phyloP scores from a whole-genome alignment of 1,284 basidiomycete genomes.

The Naganishia sp. region DNA sequence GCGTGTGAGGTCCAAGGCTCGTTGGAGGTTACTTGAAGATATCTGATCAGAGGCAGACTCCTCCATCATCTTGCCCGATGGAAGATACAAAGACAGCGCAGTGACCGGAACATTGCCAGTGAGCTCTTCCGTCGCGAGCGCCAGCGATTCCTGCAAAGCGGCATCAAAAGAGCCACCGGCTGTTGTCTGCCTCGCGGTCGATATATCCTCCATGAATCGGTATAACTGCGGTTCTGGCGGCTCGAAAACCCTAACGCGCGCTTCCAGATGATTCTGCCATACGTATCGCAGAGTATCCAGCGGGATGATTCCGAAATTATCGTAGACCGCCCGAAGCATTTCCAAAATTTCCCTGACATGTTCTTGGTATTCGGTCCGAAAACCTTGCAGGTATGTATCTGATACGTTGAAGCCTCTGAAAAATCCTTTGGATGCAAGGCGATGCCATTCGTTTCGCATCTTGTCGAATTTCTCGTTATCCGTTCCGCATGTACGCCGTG shows the following conservation, averaged over 20 bases:
- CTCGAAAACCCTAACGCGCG: constrained; percentile 2
- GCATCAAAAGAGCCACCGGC: background rate
- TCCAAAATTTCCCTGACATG: constrained; percentile 6
- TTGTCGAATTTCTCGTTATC: background rate
- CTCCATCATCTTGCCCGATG: background rate
- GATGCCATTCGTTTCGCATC: constrained; percentile 1
- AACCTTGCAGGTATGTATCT: background rate
- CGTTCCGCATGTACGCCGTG: too few relatives aligned
- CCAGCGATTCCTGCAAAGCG: background rate
- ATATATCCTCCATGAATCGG: background rate
- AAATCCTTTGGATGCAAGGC: constrained; percentile 13
- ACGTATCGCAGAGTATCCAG: constrained; percentile 8
- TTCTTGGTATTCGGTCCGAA: background rate
- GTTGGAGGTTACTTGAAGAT: background rate
- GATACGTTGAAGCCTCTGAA: constrained; percentile 8
- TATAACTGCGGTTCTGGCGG: constrained; percentile 7
- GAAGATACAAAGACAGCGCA: constrained; percentile 13
- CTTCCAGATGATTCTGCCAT: constrained; percentile 16
- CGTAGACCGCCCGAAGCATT: constrained; percentile 3
- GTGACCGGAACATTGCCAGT: constrained; percentile 2
- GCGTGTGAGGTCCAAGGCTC: constrained; percentile 3
- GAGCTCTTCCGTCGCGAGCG: background rate
- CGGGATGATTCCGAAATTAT: constrained; percentile 3
- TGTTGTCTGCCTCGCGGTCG: background rate
- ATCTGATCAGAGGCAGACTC: background rate